A percentile compares a stretch with the other conserved stretches of the same genome.
These are phyloP conservation scores for Acacia melanoxylon DNA, from an alignment of 306 rosid genomes.

Conservation along the genomic window DNA sequence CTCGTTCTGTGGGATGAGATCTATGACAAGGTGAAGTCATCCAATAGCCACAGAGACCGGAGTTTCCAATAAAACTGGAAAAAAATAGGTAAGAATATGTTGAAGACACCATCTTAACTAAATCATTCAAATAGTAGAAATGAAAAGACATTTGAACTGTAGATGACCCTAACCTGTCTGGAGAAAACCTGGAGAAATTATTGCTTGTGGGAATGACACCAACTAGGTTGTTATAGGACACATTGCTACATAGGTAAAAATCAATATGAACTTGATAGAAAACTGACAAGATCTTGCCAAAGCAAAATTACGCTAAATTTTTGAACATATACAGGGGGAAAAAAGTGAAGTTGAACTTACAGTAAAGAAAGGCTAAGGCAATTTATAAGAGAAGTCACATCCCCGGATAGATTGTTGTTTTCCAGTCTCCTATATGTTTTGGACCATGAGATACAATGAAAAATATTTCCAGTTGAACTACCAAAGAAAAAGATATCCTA, in stretches of 20 bases:
- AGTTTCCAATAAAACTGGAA: slow-evolving; percentile 86
- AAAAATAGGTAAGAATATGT: background rate
- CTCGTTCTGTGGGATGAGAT: slow-evolving; percentile 66
- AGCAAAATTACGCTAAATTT: background rate
- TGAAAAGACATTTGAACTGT: background rate
- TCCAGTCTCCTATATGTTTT: slow-evolving; percentile 70
- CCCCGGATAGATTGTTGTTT: slow-evolving; percentile 82
- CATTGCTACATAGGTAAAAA: slow-evolving; percentile 59
- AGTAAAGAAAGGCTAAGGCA: slow-evolving; percentile 77
- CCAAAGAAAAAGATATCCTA: background rate
- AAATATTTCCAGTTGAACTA: background rate
- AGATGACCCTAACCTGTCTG: slow-evolving; percentile 64
- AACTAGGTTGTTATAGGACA: slow-evolving; percentile 77
- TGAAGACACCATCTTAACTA: background rate
- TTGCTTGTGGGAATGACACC: slow-evolving; percentile 87
- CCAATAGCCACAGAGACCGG: slow-evolving; percentile 88
- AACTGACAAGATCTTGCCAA: background rate
- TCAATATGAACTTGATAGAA: slow-evolving; percentile 12
- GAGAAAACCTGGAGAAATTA: slow-evolving; percentile 84
- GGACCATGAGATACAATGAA: background rate
- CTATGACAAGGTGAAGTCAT: slow-evolving; percentile 62
- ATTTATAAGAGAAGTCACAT: slow-evolving; percentile 59
- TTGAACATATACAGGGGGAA: background rate
- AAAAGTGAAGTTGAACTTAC: slow-evolving; percentile 44
- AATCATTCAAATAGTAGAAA: background rate